A percentile compares a stretch with the other conserved stretches of the same genome.
These are phyloP conservation scores for Lasiosphaeria ovina DNA, from an alignment of 495 filamentous ascomycete species.

Conservation along the genomic window DNA sequence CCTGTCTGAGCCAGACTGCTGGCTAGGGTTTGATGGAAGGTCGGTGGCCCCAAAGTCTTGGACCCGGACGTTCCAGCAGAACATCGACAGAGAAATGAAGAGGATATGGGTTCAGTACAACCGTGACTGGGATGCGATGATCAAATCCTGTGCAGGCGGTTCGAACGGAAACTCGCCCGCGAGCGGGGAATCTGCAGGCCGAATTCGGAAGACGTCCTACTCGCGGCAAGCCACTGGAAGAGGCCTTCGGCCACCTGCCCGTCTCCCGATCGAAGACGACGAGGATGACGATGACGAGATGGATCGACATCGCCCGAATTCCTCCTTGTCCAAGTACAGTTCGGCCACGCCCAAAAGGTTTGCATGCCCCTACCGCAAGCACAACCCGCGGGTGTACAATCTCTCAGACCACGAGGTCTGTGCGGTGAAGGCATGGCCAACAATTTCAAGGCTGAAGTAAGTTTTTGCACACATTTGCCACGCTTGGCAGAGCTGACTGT, in stretches of 20 bases:
- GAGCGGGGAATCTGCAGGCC: constrained; percentile 12
- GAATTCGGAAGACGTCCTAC: constrained; percentile 11
- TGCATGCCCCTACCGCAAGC: constrained; percentile 32
- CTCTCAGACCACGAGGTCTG: constrained; percentile 27
- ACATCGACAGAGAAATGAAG: constrained; percentile 18
- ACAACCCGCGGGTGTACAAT: constrained; percentile 27
- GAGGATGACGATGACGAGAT: constrained; percentile 28
- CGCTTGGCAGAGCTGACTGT: constrained; percentile 8
- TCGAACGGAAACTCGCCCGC: constrained; percentile 7
- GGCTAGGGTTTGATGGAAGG: constrained; percentile 12
- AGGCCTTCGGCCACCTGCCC: constrained; percentile 10
- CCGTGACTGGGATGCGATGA: constrained; percentile 23
- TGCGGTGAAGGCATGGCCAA: constrained; percentile 24
- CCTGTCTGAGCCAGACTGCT: constrained; percentile 27
- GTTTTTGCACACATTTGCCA: neutral
- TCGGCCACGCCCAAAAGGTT: constrained; percentile 16
- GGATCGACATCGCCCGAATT: constrained; percentile 16
- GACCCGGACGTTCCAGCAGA: constrained; percentile 16
- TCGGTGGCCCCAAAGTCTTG: constrained; percentile 12
- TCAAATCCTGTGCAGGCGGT: constrained; percentile 18
- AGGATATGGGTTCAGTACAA: constrained; percentile 27
- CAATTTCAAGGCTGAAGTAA: constrained; percentile 31
- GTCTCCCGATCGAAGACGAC: constrained; percentile 12
- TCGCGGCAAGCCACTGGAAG: constrained; percentile 9
- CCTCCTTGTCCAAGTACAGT: constrained; percentile 20